Evolutionary conservation across 1,284 basidiomycete genomes (phyloP).

Genomic region (Golubevia pallescens): DNA sequence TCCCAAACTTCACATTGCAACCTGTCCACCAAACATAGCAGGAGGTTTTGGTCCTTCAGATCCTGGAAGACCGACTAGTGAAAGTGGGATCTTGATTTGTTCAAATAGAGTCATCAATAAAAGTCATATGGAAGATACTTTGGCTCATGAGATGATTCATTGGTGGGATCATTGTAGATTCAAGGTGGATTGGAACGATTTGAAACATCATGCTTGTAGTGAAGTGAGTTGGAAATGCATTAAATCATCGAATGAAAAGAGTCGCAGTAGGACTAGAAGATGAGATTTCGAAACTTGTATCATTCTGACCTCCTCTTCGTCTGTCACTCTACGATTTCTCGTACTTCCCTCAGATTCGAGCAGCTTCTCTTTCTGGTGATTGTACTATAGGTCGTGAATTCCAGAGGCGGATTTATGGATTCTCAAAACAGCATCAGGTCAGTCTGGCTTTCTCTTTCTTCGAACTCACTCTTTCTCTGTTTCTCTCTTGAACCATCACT

Average conservation of each 20-base stretch:
- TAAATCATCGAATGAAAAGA: too few relatives aligned
- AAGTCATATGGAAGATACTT: constrained; percentile 87
- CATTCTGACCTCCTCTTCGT: too few relatives aligned
- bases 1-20: constrained; percentile 40
- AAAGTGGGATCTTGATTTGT: constrained; percentile 50
- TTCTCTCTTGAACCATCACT: constrained; percentile 12
- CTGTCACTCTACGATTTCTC: too few relatives aligned
- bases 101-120: constrained; percentile 71
- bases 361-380: constrained; percentile 90
- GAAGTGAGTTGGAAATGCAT: too few relatives aligned
- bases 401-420: constrained; percentile 74
- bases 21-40: constrained; percentile 39
- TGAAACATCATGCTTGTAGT: constrained; percentile 91
- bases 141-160: constrained; percentile 94
- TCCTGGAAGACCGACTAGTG: constrained; percentile 20
- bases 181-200: constrained; percentile 86
- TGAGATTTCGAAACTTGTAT: too few relatives aligned
- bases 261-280: too few relatives aligned
- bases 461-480: neutral
- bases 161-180: constrained; percentile 94
- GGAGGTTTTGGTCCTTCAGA: constrained; percentile 52
- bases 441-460: constrained; percentile 32
- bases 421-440: constrained; percentile 93
- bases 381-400: constrained; percentile 84
- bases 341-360: constrained; percentile 75